Evolutionary conservation across 306 rosid genomes (phyloP).

Genomic region (Aeschynomene evenia): DNA sequence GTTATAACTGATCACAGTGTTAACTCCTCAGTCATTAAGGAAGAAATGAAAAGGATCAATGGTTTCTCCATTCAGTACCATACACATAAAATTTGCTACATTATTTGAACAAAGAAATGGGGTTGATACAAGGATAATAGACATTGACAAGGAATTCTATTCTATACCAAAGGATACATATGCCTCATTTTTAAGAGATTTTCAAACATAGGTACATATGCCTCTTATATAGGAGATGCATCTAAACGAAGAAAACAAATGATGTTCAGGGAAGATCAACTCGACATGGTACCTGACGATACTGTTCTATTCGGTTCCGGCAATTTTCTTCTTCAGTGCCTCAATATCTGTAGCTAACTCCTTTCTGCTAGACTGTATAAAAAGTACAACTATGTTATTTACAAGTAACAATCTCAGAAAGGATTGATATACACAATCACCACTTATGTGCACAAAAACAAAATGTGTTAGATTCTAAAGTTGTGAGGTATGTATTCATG

Average conservation of each 20-base stretch:
- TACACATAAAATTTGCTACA: slow-evolving; percentile 40
- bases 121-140: slow-evolving; percentile 40
- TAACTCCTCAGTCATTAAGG: background rate
- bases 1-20: background rate
- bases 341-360: slow-evolving; percentile 88
- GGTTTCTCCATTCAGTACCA: slow-evolving; percentile 33
- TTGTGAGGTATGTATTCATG: background rate
- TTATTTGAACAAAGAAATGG: slow-evolving; percentile 40
- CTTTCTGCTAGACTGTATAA: slow-evolving; percentile 83
- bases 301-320: slow-evolving; percentile 74
- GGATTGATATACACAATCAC: background rate
- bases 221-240: slow-evolving; percentile 47
- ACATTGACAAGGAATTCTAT: slow-evolving; percentile 42
- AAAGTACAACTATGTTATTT: slow-evolving; percentile 14
- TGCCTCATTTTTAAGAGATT: background rate
- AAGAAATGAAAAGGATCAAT: background rate
- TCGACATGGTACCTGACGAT: slow-evolving; percentile 18
- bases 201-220: background rate
- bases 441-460: slow-evolving; percentile 6
- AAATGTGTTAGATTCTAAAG: slow-evolving; percentile 7
- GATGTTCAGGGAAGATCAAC: slow-evolving; percentile 32
- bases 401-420: slow-evolving; percentile 10
- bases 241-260: slow-evolving; percentile 45
- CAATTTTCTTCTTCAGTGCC: slow-evolving; percentile 82
- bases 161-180: slow-evolving; percentile 59